Base-by-base conservation (phyloP, 2,329 filamentous ascomycete species). In the Colletotrichum melonis region DNA sequence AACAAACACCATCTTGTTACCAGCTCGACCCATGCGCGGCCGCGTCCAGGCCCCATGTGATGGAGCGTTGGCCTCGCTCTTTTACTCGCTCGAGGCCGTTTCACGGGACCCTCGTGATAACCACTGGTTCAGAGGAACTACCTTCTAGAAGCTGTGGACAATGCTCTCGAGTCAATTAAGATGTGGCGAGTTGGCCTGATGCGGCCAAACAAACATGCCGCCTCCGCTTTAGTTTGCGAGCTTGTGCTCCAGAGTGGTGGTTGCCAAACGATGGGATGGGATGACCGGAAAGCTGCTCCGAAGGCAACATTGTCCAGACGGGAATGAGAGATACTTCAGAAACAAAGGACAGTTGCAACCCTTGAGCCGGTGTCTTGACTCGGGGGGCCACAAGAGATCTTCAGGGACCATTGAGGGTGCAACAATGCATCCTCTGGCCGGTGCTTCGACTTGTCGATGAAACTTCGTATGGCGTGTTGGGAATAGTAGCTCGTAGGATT, bases 131-230 rank as follows among this genome's bases (percentile, higher is more conserved):
- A 52, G 32, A 65, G 60, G 60, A 70, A 70, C 70, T 32, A 38
- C 26, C 60, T 70, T 70, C 71, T 71, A 49, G 71, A 73, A 73
- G 67, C 60, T 38, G 35, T 66, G 49, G 35, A 52, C 59, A 52
- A 60, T 24, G 19, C 49, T 60, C 56, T 28, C 60, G 67, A 66
- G 60, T 71, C 60, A 66, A 65, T 55, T 26, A 55, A 22, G 35
- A 22, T 56, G 55, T 38, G 35, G 46, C 70, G n/a, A 56, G 22
- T 55, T 35, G 30, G 14, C 35, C 35, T 16, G 35, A 52, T 38
- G 28, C 24, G 35, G 42, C 66, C 54, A 42, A 63, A 22, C 38
- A 42, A 30, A 52, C 32, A n/a, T 59, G 26, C 56, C 49, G 11
- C 32, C 32, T 42, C 24, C 59, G 16, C 67, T 62, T 30, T 30